phyloP scores from a whole-genome alignment of 805 yeast genomes.

The Candida berthetii region DNA sequence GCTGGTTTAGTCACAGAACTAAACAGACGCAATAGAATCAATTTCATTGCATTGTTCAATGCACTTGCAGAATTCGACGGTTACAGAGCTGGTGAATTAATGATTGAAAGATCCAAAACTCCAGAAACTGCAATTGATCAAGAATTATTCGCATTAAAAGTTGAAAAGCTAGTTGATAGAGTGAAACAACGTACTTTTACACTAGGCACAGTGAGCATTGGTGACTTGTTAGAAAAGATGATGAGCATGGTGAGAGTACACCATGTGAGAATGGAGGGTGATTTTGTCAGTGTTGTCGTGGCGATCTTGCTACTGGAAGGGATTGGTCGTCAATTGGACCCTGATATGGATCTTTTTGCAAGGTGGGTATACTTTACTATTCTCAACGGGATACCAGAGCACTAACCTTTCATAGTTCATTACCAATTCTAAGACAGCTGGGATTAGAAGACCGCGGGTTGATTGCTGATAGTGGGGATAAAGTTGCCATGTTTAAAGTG shows the following conservation, averaged over 20 bases:
- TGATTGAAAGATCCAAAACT: slow-evolving; percentile 91
- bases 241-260: slow-evolving; percentile 87
- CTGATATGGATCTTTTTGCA: slow-evolving; percentile 89
- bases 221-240: slow-evolving; percentile 84
- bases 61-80: slow-evolving; percentile 92
- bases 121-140: slow-evolving; percentile 86
- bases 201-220: slow-evolving; percentile 85
- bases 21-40: slow-evolving; percentile 67
- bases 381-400: slow-evolving; percentile 25
- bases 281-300: slow-evolving; percentile 90
- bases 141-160: slow-evolving; percentile 83
- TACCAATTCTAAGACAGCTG: slow-evolving; percentile 79
- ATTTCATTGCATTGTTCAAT: slow-evolving; percentile 84
- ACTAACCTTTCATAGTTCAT: slow-evolving; percentile 41
- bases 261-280: slow-evolving; percentile 97
- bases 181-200: slow-evolving; percentile 88
- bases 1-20: slow-evolving; percentile 92
- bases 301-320: slow-evolving; percentile 92
- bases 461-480: slow-evolving; percentile 47
- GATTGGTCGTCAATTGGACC: slow-evolving; percentile 90
- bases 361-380: slow-evolving; percentile 66
- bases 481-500: slow-evolving; percentile 78
- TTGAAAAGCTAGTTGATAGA: slow-evolving; percentile 72
- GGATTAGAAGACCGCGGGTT: slow-evolving; percentile 66
- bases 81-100: slow-evolving; percentile 86